Evolutionary conservation across 345 rosid species (phyloP).

Genomic region (Erysimum cheiranthoides): DNA sequence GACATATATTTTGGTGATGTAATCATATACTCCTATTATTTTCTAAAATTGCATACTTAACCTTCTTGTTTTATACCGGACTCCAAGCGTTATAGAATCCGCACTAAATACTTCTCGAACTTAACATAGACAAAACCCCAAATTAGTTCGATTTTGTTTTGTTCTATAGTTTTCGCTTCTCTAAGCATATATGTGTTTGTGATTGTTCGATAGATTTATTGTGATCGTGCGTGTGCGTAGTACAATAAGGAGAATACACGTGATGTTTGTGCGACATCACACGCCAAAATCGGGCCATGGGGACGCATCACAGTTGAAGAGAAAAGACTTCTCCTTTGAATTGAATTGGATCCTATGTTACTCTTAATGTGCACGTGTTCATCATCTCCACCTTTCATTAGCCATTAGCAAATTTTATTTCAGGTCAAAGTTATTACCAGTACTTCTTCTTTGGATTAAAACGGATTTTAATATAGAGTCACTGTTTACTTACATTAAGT

Average conservation of each 20-base stretch:
- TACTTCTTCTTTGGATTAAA: neutral
- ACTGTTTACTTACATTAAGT: slow-evolving; percentile 7
- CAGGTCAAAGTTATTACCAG: neutral
- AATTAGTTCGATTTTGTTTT: neutral
- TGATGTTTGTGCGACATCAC: slow-evolving; percentile 43
- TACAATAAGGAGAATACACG: slow-evolving; percentile 34
- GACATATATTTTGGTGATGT: neutral
- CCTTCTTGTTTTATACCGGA: neutral
- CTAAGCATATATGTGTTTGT: neutral
- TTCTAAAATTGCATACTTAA: neutral
- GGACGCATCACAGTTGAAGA: slow-evolving; percentile 40
- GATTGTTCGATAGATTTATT: slow-evolving; percentile 24
- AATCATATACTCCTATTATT: neutral
- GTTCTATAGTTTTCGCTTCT: slow-evolving; percentile 18
- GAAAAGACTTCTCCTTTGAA: slow-evolving; percentile 44
- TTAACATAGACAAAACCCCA: slow-evolving; percentile 5
- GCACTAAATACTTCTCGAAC: neutral
- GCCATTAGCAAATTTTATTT: slow-evolving; percentile 4
- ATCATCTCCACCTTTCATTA: slow-evolving; percentile 23
- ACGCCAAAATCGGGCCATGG: slow-evolving; percentile 43
- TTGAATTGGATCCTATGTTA: slow-evolving; percentile 45
- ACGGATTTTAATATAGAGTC: neutral
- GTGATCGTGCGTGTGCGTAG: slow-evolving; percentile 31
- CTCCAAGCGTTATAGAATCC: neutral
- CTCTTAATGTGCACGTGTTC: slow-evolving; percentile 28